Evolutionary conservation across 192 early-diverging fungal genomes (phyloP), one percentile per base, ranked within the genome.

Genomic region (Umbelopsis vinacea): DNA sequence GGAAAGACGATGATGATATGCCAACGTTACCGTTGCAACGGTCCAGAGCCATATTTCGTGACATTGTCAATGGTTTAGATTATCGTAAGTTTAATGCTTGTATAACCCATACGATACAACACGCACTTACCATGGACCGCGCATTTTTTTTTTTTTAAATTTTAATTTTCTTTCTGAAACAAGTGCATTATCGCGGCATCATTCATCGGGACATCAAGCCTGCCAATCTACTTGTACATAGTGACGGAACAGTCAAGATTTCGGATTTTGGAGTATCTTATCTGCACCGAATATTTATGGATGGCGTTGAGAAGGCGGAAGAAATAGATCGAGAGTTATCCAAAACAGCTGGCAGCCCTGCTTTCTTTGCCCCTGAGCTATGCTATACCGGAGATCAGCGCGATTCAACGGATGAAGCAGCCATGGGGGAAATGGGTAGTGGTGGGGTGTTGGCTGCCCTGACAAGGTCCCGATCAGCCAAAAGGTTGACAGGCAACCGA

Each of bases 201-300:
- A 92, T 99, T 54, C 98, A 99, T 72, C 89, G 97, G 29, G 98
- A 99, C 73, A 95, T 99, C 76, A 99, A 99, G 85, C 97, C 98
- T 1, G 96, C 97, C 46, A 99, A 99, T 76, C 82, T 99, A 33
- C 83, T 99, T 21, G 82, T 91, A 71, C 90, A 88, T 3, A 86
- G 82, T 46, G 91, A 92, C 45, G 83, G 88, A 9, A 81, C 88
- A 2, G 95, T 96, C 37, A 99, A 99, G 76, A 97, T 99, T 22
- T 94, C 93, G 2, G 98, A 99, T 73, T 99, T 99, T 92, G 98
- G 98, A 60, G 97, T 98, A 45, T 96, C 94, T 11, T 94, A 96
- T 52, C 92, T 97, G 38, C 87, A 91, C 37, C 86, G 82, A 48
- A 68, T 75, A 6, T 47, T 76, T 46, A 72, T 72, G 9, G 83